Evolutionary conservation across 2,329 filamentous ascomycete species (phyloP).

Genomic region (Colletotrichum cereale): DNA sequence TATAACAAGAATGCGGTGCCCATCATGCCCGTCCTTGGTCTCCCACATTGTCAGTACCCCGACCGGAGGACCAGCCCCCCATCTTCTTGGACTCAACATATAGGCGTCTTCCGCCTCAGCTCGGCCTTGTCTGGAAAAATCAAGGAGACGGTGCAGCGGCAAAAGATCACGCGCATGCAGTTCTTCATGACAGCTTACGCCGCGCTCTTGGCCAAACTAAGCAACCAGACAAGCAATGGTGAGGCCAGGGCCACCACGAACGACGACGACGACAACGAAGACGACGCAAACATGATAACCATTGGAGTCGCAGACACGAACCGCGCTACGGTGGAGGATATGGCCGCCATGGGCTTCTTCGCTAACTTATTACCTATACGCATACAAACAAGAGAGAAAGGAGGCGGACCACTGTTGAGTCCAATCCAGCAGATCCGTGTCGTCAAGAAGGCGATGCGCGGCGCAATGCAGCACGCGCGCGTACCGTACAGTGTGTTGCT

Average conservation of each 20-base stretch:
- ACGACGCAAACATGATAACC: slow-evolving; percentile 48
- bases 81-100: background rate
- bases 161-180: slow-evolving; percentile 52
- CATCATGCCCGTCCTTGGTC: background rate
- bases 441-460: slow-evolving; percentile 12
- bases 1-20: background rate
- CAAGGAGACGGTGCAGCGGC: background rate
- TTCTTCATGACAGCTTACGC: slow-evolving; percentile 57
- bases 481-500: slow-evolving; percentile 12
- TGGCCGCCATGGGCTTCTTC: slow-evolving; percentile 58
- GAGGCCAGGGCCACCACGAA: background rate
- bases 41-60: background rate
- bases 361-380: slow-evolving; percentile 63
- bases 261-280: slow-evolving; percentile 37
- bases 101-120: slow-evolving; percentile 6
- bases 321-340: slow-evolving; percentile 47
- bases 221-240: background rate
- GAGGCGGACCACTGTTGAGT: background rate
- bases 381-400: background rate
- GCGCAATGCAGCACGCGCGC: slow-evolving; percentile 6
- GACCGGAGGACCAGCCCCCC: background rate
- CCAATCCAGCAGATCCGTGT: background rate
- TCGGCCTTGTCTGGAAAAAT: background rate
- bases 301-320: slow-evolving; percentile 64
- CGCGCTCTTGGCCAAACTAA: background rate